Evolutionary conservation across 306 rosid genomes (phyloP).

Genomic region (Cicer cuneatum): DNA sequence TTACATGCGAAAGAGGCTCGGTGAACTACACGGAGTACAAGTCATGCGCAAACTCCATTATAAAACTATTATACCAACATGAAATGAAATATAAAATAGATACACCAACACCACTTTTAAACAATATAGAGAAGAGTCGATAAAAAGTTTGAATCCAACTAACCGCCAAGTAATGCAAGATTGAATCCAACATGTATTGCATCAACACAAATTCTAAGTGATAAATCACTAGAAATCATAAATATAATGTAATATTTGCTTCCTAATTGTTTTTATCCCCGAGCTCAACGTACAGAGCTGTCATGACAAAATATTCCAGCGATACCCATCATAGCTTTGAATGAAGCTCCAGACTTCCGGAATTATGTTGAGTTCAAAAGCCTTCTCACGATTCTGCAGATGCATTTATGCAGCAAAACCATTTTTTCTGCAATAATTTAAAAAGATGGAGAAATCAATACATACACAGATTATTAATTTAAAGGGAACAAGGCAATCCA

Average conservation of each 20-base stretch:
- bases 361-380: conserved; percentile 42
- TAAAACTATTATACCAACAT: background rate
- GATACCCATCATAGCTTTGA: conserved; percentile 60
- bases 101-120: background rate
- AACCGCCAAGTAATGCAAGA: conserved; percentile 13
- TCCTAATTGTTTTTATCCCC: conserved; percentile 37
- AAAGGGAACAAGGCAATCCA: background rate
- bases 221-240: conserved; percentile 38
- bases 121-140: background rate
- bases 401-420: conserved; percentile 75
- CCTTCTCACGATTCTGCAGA: conserved; percentile 58
- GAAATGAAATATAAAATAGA: conserved; percentile 7
- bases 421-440: conserved; percentile 64
- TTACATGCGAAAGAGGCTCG: background rate
- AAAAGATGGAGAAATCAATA: conserved; percentile 7
- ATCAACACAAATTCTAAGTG: conserved; percentile 20
- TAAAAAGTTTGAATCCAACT: conserved; percentile 29
- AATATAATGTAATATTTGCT: conserved; percentile 27
- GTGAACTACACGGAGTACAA: background rate
- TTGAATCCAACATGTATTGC: conserved; percentile 21
- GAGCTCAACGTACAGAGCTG: conserved; percentile 35
- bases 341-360: conserved; percentile 64
- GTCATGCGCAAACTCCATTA: background rate
- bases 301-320: conserved; percentile 52
- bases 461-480: background rate